Evolutionary conservation across 1,284 basidiomycete species (phyloP), one percentile per base, ranked within the genome.

Genomic region (Coniferiporia sulphurascens): DNA sequence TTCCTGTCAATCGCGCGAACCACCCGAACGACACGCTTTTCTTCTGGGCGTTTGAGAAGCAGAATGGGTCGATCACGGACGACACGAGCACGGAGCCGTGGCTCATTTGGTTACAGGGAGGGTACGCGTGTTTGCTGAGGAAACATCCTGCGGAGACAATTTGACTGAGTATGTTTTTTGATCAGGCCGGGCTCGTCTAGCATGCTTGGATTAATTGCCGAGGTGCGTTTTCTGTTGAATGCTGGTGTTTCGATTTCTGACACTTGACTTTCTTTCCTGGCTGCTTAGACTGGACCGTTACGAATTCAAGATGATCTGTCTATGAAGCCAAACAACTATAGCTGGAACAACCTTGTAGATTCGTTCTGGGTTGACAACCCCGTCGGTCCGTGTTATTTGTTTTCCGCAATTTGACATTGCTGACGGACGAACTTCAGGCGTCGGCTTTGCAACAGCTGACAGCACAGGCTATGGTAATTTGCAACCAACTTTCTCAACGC

Each of bases 51-150:
- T 82, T 85, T 62, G 87, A 89, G 68, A 81, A 81, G 45, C 72
- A 73, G 4, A 68, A 75, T 17, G 86, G 85, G 1, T 87, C 86
- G 1, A 71, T 89, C 53, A 85, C 84, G 1, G 64, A 69, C 63
- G 62, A 34, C 62, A 62, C 36, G 65, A 67, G 38, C 68, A 72
- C 57, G 68, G 73, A 80, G 44, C 87, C 87, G 1, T 89, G 87
- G 87, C 79, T 80, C 9, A 86, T 89, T 51, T 90, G 86, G 86
- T 69, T 90, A 27, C 87, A 89, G 64, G 86, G 87, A 69, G 86
- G 86, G 78, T 85, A 69, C 64, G 80, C 54, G 38, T 35, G 32
- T 21, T 45, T 51, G n/a, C 7, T 48, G 21, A 13, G n/a, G 35
- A 5, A 19, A n/a, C 2, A 27, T 9, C 17, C 15, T 38, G 34